Percentiles rank a stretch among this genome's conserved stretches.
Evolutionary conservation across 129 eudicot species (phyloP).

Genomic region (Smallanthus sonchifolius): DNA sequence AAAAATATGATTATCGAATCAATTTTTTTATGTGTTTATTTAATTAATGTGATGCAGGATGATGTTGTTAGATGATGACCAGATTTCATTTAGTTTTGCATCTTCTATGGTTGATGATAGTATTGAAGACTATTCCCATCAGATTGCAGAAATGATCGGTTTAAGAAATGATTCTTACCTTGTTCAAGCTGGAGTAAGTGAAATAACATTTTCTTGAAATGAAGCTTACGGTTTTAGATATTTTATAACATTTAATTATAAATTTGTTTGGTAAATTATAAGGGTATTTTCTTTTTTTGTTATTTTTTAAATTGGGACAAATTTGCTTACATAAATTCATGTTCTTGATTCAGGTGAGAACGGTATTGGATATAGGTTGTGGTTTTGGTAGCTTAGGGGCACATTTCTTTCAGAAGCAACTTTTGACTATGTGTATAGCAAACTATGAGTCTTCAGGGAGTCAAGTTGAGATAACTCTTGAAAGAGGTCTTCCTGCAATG

Average conservation of each 20-base stretch:
- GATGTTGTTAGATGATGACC: conserved; percentile 99
- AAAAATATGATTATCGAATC: not conserved
- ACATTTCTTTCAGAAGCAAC: conserved; percentile 60
- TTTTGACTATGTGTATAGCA: conserved; percentile 91
- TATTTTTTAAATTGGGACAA: not conserved
- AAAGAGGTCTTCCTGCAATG: conserved; percentile 98
- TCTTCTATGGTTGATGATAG: conserved; percentile 73
- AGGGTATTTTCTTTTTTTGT: not conserved
- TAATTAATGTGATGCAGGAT: conserved; percentile 43
- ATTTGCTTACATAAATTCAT: conserved; percentile 5
- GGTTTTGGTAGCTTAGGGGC: conserved; percentile 99
- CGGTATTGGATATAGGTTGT: conserved; percentile 91
- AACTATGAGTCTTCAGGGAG: conserved; percentile 97
- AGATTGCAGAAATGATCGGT: conserved; percentile 97
- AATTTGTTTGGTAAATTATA: not conserved
- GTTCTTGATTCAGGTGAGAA: conserved; percentile 74
- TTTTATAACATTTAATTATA: not conserved
- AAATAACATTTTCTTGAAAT: conserved; percentile 4
- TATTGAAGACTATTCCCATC: conserved; percentile 93
- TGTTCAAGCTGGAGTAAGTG: conserved; percentile 84
- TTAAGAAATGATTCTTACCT: conserved; percentile 85
- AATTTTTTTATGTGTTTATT: conserved; percentile 1
- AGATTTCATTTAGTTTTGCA: conserved; percentile 84
- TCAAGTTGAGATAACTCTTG: conserved; percentile 95
- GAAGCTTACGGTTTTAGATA: not conserved